Evolutionary conservation across 164 flowering plant species (phyloP).

Genomic region (Dillenia suffruticosa): DNA sequence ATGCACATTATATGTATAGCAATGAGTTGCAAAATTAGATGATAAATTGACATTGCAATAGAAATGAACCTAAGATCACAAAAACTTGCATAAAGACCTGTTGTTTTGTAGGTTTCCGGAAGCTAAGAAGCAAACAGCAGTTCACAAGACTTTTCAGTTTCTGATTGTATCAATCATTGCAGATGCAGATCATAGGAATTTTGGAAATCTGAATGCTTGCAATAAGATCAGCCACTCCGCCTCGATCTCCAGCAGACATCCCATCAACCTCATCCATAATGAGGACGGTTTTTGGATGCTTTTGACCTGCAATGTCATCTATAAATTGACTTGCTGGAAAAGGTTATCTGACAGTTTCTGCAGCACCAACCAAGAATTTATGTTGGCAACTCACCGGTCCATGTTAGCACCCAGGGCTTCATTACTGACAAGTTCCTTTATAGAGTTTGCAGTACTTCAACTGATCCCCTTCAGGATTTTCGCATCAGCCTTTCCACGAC

Average conservation of each 20-base stretch:
- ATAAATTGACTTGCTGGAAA: slow-evolving; percentile 4
- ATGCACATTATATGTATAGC: too few relatives aligned
- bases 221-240: slow-evolving; percentile 95
- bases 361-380: not conserved
- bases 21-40: too few relatives aligned
- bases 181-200: slow-evolving; percentile 94
- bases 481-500: slow-evolving; percentile 89
- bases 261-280: slow-evolving; percentile 99
- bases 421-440: slow-evolving; percentile 92
- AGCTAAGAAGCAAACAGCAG: slow-evolving; percentile 76
- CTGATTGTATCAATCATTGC: slow-evolving; percentile 97
- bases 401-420: slow-evolving; percentile 51
- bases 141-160: slow-evolving; percentile 89
- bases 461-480: slow-evolving; percentile 80
- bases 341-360: not conserved
- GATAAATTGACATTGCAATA: too few relatives aligned
- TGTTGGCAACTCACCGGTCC: slow-evolving; percentile 46
- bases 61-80: not conserved
- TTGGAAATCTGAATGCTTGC: slow-evolving; percentile 92
- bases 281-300: slow-evolving; percentile 67
- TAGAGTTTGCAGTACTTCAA: slow-evolving; percentile 89
- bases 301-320: slow-evolving; percentile 48
- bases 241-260: slow-evolving; percentile 99
- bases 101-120: slow-evolving; percentile 92
- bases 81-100: slow-evolving; percentile 44